A percentile compares a stretch with the other conserved stretches of the same genome.
phyloP scores from a whole-genome alignment of 2,329 filamentous ascomycete genomes.

The Paraphaeosphaeria sporulosa region DNA sequence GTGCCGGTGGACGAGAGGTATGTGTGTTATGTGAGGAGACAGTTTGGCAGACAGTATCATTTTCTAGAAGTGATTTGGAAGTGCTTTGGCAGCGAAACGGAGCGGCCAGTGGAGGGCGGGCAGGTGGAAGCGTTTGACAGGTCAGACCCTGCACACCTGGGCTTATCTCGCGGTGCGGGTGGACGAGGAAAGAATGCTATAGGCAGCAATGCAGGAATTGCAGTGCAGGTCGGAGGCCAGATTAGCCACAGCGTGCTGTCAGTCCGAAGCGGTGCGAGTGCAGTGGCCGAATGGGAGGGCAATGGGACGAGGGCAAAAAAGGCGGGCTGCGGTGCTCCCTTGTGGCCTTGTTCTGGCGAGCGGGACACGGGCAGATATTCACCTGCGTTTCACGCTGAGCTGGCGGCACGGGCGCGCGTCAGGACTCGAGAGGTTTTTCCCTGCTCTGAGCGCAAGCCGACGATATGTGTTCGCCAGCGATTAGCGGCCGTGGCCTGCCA shows the following conservation, averaged over 20 bases:
- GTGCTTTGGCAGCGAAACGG: conserved; percentile 40
- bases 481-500: conserved; percentile 39
- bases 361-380: conserved; percentile 47
- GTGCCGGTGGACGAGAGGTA: conserved; percentile 40
- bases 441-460: conserved; percentile 39
- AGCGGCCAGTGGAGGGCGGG: conserved; percentile 43
- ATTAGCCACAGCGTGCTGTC: conserved; percentile 46
- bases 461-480: conserved; percentile 46
- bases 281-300: conserved; percentile 41
- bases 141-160: conserved; percentile 49
- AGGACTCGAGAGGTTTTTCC: conserved; percentile 40
- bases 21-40: conserved; percentile 42
- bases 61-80: conserved; percentile 43
- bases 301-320: conserved; percentile 35
- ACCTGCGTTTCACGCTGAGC: conserved; percentile 46
- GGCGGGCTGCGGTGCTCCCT: conserved; percentile 47
- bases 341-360: conserved; percentile 29
- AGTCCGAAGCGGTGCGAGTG: conserved; percentile 36
- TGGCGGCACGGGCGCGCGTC: conserved; percentile 47
- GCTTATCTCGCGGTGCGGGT: conserved; percentile 46
- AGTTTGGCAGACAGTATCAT: conserved; percentile 51
- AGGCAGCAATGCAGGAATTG: conserved; percentile 51
- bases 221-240: conserved; percentile 43
- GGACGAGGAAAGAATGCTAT: conserved; percentile 37
- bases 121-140: conserved; percentile 46